These are phyloP conservation scores for Fibroporia radiculosa DNA, from an alignment of 768 basidiomycete genomes.

Conservation along the genomic window DNA sequence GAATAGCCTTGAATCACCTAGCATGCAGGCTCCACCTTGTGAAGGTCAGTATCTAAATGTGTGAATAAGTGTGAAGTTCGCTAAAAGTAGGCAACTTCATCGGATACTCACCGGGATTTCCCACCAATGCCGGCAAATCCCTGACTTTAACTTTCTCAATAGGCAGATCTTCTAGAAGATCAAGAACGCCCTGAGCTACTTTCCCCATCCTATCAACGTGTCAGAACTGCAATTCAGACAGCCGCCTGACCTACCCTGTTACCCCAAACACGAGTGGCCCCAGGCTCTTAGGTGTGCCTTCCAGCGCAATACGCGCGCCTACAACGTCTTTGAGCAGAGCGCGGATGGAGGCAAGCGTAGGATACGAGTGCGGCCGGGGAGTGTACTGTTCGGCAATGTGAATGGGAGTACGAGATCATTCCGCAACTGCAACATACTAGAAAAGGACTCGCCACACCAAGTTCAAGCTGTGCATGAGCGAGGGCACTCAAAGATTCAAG, in stretches of 20 bases:
- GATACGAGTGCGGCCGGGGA: constrained; percentile 71
- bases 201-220: constrained; percentile 42
- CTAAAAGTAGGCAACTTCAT: not conserved
- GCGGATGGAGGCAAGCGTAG: constrained; percentile 48
- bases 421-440: constrained; percentile 40
- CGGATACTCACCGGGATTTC: constrained; percentile 36
- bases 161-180: constrained; percentile 66
- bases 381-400: constrained; percentile 44
- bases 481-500: constrained; percentile 75
- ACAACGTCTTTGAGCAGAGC: constrained; percentile 43
- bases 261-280: constrained; percentile 79
- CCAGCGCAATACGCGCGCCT: constrained; percentile 43
- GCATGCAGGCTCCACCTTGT: constrained; percentile 36
- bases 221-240: not conserved
- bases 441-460: constrained; percentile 78
- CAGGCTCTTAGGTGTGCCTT: constrained; percentile 52
- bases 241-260: constrained; percentile 54
- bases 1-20: not conserved
- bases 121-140: constrained; percentile 52
- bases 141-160: constrained; percentile 46
- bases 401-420: not conserved
- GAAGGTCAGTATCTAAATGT: constrained; percentile 42
- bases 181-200: constrained; percentile 71
- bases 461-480: constrained; percentile 70
- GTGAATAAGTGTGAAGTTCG: not conserved